Evolutionary conservation across 345 rosid species (phyloP).

Genomic region (Aurinia saxatilis): DNA sequence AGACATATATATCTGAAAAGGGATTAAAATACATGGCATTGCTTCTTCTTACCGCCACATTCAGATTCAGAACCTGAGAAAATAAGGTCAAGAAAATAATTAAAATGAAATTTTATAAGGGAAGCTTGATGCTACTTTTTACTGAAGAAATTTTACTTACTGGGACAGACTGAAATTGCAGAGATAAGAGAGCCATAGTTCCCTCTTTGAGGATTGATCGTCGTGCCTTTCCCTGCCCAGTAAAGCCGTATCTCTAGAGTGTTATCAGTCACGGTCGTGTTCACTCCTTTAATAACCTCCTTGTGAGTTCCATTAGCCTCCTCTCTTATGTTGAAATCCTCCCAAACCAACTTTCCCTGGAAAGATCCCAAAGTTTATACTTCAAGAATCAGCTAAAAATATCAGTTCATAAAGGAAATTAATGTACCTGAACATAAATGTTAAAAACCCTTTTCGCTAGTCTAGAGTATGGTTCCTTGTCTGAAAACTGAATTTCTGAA

Average conservation of each 20-base stretch:
- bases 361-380: background rate
- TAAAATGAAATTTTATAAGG: background rate
- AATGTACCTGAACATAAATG: conserved; percentile 28
- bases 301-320: conserved; percentile 41
- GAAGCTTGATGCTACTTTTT: background rate
- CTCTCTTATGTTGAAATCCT: conserved; percentile 45
- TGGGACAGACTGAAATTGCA: conserved; percentile 45
- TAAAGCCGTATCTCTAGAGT: conserved; percentile 49
- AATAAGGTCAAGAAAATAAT: background rate
- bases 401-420: background rate
- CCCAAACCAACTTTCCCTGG: conserved; percentile 38
- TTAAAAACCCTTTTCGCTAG: conserved; percentile 55
- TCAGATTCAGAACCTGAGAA: conserved; percentile 24
- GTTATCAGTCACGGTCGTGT: conserved; percentile 31
- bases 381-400: background rate
- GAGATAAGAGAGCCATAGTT: conserved; percentile 62
- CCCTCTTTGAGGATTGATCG: conserved; percentile 38
- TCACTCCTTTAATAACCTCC: conserved; percentile 20
- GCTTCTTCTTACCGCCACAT: conserved; percentile 26
- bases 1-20: background rate
- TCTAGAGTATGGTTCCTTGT: conserved; percentile 34
- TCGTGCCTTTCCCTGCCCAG: conserved; percentile 73
- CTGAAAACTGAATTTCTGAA: conserved; percentile 54
- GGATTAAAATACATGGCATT: background rate
- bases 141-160: conserved; percentile 15